phyloP scores from a whole-genome alignment of 768 basidiomycete species.

The Nidularia pulvinata region DNA sequence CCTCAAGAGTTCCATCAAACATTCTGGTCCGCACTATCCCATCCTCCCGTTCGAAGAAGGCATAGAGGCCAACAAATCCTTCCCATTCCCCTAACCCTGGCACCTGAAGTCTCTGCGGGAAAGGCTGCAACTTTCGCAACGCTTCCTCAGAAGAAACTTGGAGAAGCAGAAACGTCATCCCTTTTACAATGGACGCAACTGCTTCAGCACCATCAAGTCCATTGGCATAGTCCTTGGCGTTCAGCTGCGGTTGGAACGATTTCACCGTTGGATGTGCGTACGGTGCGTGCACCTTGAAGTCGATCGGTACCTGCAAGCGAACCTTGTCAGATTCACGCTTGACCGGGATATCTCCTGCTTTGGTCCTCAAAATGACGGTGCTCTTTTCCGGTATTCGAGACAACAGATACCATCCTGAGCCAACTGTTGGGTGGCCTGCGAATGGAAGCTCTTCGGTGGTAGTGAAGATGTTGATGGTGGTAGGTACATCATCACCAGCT shows the following conservation, averaged over 20 bases:
- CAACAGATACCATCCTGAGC: conserved; percentile 40
- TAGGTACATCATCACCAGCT: conserved; percentile 10
- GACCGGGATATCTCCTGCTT: conserved; percentile 41
- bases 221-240: conserved; percentile 29
- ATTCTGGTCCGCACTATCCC: conserved; percentile 36
- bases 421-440: conserved; percentile 44
- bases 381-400: conserved; percentile 12
- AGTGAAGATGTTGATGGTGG: conserved; percentile 40
- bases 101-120: conserved; percentile 16
- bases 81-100: conserved; percentile 36
- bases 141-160: conserved; percentile 35
- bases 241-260: conserved; percentile 21
- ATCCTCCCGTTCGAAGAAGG: conserved; percentile 28
- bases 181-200: conserved; percentile 43
- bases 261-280: conserved; percentile 21
- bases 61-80: conserved; percentile 32
- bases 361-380: conserved; percentile 29
- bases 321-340: conserved; percentile 22
- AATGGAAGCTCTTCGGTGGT: conserved; percentile 36
- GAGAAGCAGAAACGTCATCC: conserved; percentile 42
- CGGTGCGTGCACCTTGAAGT: conserved; percentile 37
- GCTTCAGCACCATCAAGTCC: conserved; percentile 28
- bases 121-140: conserved; percentile 24
- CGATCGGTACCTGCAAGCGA: conserved; percentile 31
- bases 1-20: conserved; percentile 37